Evolutionary conservation across 768 basidiomycete genomes (phyloP), one percentile per base, ranked within the genome.

Genomic region (Clitopilus hobsonii): DNA sequence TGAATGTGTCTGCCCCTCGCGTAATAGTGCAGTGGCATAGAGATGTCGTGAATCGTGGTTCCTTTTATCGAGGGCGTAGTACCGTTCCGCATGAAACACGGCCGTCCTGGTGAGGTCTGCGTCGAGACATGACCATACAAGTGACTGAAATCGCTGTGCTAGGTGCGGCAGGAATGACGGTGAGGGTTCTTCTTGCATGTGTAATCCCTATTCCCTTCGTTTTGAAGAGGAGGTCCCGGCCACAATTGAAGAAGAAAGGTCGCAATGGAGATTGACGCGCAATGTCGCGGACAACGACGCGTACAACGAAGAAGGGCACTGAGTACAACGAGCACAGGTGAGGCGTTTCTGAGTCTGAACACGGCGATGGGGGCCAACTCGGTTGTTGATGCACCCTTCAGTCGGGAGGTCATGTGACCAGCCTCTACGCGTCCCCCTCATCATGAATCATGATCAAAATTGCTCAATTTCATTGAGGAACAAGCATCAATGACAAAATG

Each of bases 41-140:
- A 94, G 80, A 74, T 91, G 91, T 54, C 89, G 82, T 60, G 91
- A 84, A 65, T 90, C 86, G 67, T 95, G 93, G 69, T 83, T 84
- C 26, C 74, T 67, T 57, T 78, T 75, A 69, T 89, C 85, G 68
- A 90, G 71, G 36, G 84, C 81, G 67, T 80, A 88, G 67, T 90
- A 90, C 59, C 91, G 75, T 71, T 95, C 94, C 29, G 92, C 91
- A 73, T 90, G 90, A 75, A 96, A 96, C 47, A 91, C 81, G 36
- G 93, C 92, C 11, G 91, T 85, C 69, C 80, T 82, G 62, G 81
- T 76, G 45, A 94, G 83, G 63, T 88, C 88, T 53, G 84, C 80
- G 73, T 94, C 91, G 56, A 94, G 84, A 71, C 85, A 91, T 62
- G 84, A 83, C 90, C 91, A 92, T 63, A 92, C 78, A 58, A 94